Base-by-base conservation (phyloP, 805 yeast genomes). In the Wickerhamiella domercqiae region DNA sequence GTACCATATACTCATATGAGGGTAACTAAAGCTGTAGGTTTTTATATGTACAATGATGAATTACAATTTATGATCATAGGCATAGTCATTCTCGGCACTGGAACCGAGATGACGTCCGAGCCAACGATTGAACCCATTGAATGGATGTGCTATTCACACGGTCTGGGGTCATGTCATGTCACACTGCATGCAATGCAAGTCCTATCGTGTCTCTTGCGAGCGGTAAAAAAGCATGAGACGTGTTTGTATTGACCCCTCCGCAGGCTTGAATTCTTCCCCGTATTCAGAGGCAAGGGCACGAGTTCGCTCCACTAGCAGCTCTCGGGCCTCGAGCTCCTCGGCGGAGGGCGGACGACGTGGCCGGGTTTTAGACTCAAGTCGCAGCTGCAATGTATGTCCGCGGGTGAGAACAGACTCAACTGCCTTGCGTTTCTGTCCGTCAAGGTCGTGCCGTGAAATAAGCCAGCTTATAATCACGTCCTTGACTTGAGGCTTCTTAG, bases 401-500 rank as follows among this genome's bases (percentile, higher is more conserved):
- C 53, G 44, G 17, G 38, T 19, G 13, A 57, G 44, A 4, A 55
- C 48, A 0, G 58, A 52, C 30, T 51, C 51, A 7, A 57, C 49
- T 21, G 59, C 58, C 20, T 39, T 44, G 18, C 45, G 37, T 34
- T 57, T 57, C 39, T 55, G 60, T 6, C 52, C 47, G 14, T 46
- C 45, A 2, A 57, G 44, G 38, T 57, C 61, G 32, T 50, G 42
- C 13, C 39, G 40, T 6, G 56, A 53, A 21, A 57, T 55, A 7
- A 45, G 44, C 61, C 61, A 57, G 3, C 57, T 50, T 2, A 56
- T 36, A 2, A 48, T 45, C 2, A 55, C 44, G 17, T 55, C 56
- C 32, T 50, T 50, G 15, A 42, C 41, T 28, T 44, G 38, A 4
- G 41, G 33, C 36, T 38, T 39, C 15, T 43, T 38, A n/a, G n/a